Conservation (phyloP, 257 asterid species). For the Hygrophila difformis region DNA sequence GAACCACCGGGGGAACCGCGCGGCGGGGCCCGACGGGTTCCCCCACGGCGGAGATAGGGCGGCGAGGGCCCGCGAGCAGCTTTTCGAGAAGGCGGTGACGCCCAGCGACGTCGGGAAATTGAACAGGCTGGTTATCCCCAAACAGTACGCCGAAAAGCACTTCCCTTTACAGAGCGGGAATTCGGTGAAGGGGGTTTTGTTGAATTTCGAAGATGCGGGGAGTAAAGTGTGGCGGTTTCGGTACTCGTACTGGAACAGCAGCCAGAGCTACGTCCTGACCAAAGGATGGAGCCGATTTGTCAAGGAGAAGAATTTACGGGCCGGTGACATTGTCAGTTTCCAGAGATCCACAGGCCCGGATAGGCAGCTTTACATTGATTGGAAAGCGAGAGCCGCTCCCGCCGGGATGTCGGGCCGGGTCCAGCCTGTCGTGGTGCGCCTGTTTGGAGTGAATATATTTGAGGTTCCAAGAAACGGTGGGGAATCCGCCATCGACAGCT, state of each 20-base stretch:
- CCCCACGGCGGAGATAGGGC: slow-evolving; percentile 14
- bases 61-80: slow-evolving; percentile 33
- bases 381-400: slow-evolving; percentile 13
- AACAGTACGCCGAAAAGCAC: slow-evolving; percentile 38
- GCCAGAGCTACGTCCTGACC: slow-evolving; percentile 60
- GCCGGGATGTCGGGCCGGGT: slow-evolving; percentile 11
- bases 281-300: slow-evolving; percentile 73
- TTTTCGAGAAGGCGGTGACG: slow-evolving; percentile 35
- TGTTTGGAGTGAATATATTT: slow-evolving; percentile 56
- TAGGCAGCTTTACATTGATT: slow-evolving; percentile 42
- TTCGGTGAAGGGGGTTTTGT: slow-evolving; percentile 33
- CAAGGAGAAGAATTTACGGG: slow-evolving; percentile 46
- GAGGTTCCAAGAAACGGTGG: slow-evolving; percentile 16
- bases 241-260: slow-evolving; percentile 65
- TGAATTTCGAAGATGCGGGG: slow-evolving; percentile 44
- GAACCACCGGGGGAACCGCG: slow-evolving; percentile 19
- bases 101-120: slow-evolving; percentile 40
- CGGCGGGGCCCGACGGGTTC: not conserved
- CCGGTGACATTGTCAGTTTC: slow-evolving; percentile 51
- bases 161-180: slow-evolving; percentile 41
- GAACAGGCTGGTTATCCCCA: slow-evolving; percentile 30
- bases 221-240: slow-evolving; percentile 68
- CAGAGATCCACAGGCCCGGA: slow-evolving; percentile 36
- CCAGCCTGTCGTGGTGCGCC: slow-evolving; percentile 27
- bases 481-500: slow-evolving; percentile 6